Conservation (phyloP, 768 basidiomycete genomes). For the Amanita rimosa region DNA sequence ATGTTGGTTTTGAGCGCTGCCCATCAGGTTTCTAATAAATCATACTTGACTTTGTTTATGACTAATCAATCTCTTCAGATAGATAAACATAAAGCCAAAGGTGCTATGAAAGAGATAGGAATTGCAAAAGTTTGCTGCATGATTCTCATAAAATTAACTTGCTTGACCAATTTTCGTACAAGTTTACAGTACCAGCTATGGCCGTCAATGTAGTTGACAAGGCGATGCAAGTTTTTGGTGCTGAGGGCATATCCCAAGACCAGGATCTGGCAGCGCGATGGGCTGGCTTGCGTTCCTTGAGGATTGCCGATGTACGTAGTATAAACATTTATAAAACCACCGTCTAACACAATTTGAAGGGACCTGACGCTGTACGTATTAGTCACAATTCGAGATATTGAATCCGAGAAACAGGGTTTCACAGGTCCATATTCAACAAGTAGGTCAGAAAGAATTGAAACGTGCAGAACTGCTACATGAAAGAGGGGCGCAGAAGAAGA, state of each 20-base stretch:
- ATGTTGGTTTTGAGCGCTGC: slow-evolving; percentile 90
- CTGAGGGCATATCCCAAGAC: slow-evolving; percentile 93
- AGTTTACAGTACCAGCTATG: slow-evolving; percentile 94
- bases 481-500: slow-evolving; percentile 41
- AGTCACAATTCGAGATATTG: background rate
- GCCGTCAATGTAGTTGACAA: slow-evolving; percentile 83
- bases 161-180: slow-evolving; percentile 3
- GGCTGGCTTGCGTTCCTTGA: slow-evolving; percentile 76
- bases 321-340: background rate
- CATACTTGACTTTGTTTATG: background rate
- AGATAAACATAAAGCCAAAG: slow-evolving; percentile 85
- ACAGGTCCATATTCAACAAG: slow-evolving; percentile 90
- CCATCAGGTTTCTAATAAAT: slow-evolving; percentile 44
- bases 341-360: slow-evolving; percentile 26
- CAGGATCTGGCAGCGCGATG: slow-evolving; percentile 68
- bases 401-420: slow-evolving; percentile 12
- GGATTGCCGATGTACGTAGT: slow-evolving; percentile 68
- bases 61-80: slow-evolving; percentile 38
- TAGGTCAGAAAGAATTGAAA: slow-evolving; percentile 81
- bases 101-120: slow-evolving; percentile 94
- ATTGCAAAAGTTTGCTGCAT: slow-evolving; percentile 71
- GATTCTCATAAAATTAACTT: background rate
- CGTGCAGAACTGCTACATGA: slow-evolving; percentile 53
- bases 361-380: slow-evolving; percentile 61
- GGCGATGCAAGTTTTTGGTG: slow-evolving; percentile 93